phyloP scores from a whole-genome alignment of 192 early-diverging fungal species.

The Coemansia sp. region DNA sequence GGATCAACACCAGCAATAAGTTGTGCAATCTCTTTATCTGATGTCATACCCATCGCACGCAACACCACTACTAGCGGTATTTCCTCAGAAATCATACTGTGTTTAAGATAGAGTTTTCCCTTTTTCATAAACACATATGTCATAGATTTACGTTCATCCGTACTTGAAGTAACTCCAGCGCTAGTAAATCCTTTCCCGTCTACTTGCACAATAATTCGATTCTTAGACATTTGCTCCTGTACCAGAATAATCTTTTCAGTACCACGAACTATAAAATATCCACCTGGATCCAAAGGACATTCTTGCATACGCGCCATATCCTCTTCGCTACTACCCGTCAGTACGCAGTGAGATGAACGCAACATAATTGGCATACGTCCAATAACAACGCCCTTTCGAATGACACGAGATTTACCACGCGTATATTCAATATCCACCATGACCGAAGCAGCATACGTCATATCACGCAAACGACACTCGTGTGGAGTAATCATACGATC shows the following conservation, averaged over 20 bases:
- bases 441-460: constrained; percentile 92
- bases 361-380: constrained; percentile 98
- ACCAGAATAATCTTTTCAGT: constrained; percentile 97
- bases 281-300: constrained; percentile 95
- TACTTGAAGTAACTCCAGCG: constrained; percentile 85
- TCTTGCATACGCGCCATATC: constrained; percentile 87
- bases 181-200: constrained; percentile 79
- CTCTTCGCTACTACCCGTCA: constrained; percentile 71
- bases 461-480: constrained; percentile 93
- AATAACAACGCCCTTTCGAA: constrained; percentile 77
- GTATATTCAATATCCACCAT: constrained; percentile 93
- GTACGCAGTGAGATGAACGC: constrained; percentile 77
- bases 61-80: constrained; percentile 84
- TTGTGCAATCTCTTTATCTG: constrained; percentile 93
- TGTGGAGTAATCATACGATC: constrained; percentile 82
- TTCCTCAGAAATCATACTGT: constrained; percentile 87
- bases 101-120: constrained; percentile 74
- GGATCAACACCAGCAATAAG: constrained; percentile 86
- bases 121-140: constrained; percentile 74
- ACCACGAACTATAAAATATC: constrained; percentile 96
- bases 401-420: constrained; percentile 76
- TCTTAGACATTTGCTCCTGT: constrained; percentile 98
- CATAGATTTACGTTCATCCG: constrained; percentile 92
- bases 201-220: constrained; percentile 92
- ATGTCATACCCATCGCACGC: constrained; percentile 93